Base-by-base conservation (phyloP, 2,329 filamentous ascomycete species). In the Aureobasidium sp. region DNA sequence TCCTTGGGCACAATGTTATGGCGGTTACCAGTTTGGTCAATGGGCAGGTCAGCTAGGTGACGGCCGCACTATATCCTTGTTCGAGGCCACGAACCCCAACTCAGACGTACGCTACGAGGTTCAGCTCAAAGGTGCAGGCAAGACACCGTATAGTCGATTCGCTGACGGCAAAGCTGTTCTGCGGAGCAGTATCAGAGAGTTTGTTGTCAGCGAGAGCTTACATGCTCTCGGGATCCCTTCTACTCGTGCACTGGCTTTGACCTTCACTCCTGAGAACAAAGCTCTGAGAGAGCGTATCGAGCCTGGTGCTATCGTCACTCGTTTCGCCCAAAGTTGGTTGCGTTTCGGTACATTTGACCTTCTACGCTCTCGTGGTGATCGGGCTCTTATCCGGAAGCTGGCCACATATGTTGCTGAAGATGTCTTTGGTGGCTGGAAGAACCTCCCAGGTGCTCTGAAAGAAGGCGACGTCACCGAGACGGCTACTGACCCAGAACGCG, bases 1-100 rank as follows among this genome's bases (percentile, higher is more conserved):
- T 72, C 93, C 94, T 0, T 99, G 94, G 94, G 92, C 94, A 36
- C 94, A 99, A 76, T 97, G 94, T 77, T 99, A 99, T 73, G 94
- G 94, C 62, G 93, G 93, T 62, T 78, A 81, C 68, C 74, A 76
- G 54, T 75, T 77, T 63, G 94, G 94, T 6, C 86, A 89, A 66
- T 99, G 93, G 93, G 94, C 94, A 3, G 92, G 94, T 6, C 94
- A 99, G 74, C 84, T 99, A 1, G 94, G 94, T 45, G 94, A 99
- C 71, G 94, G 94, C 41, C 84, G 94, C 61, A 94, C 92, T 34
- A 97, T 99, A 67, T 96, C 90, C 39, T 80, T 99, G 1, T 97
- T 97, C 69, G 94, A 99, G 74, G 84, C 86, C 29, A 93, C 86
- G 5, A 95, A 93, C 70, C 85, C 88, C 1, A 70, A 73, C 1